Percentiles rank a stretch among this genome's conserved stretches.
phyloP scores from a whole-genome alignment of 768 basidiomycete species.

The Suillus cothurnatus region DNA sequence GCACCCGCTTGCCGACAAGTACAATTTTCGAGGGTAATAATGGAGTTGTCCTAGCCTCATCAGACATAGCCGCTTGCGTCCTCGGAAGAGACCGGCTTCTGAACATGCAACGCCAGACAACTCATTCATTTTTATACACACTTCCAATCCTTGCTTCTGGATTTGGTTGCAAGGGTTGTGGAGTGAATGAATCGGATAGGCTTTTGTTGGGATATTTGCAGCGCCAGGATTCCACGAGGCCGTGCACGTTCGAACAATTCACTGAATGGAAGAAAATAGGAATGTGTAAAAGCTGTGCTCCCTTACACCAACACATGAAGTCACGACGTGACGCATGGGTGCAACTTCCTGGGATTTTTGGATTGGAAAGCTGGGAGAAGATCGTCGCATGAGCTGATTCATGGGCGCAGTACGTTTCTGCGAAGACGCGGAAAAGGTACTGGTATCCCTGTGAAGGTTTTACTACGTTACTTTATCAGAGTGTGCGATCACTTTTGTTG shows the following conservation, averaged over 20 bases:
- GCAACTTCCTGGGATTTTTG: neutral
- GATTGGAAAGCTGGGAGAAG: conserved; percentile 1
- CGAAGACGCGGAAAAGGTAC: neutral
- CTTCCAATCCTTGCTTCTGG: neutral
- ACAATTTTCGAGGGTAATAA: neutral
- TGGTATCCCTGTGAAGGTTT: neutral
- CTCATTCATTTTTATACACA: neutral
- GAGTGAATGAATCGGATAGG: too few relatives aligned
- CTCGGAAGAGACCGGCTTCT: neutral
- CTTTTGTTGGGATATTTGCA: neutral
- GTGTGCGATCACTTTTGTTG: neutral
- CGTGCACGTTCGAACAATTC: neutral
- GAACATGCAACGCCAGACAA: neutral
- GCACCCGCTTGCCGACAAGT: neutral
- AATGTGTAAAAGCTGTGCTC: neutral
- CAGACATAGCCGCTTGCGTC: neutral
- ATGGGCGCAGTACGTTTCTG: neutral
- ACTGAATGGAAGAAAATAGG: neutral
- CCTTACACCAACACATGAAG: neutral
- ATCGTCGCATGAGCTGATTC: neutral
- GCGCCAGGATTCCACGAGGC: neutral
- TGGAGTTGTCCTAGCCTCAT: neutral
- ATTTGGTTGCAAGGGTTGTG: neutral
- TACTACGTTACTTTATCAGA: neutral
- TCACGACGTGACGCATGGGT: neutral